A percentile compares a stretch with the other conserved stretches of the same genome.
Evolutionary conservation across 495 filamentous ascomycete species (phyloP).

Genomic region (Tuber melanosporum): DNA sequence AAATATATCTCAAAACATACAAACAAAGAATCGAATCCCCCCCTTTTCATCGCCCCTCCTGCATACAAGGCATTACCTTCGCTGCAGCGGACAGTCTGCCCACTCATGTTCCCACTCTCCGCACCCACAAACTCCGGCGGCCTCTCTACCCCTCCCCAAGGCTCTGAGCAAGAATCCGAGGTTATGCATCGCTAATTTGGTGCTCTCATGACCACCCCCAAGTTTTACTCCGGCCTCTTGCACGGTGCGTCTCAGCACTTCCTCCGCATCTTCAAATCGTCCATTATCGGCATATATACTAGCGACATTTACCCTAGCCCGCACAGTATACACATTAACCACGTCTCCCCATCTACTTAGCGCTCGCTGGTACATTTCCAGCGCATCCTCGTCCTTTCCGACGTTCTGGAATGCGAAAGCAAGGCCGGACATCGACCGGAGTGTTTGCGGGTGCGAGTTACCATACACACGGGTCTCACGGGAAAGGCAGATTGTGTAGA

Average conservation of each 20-base stretch:
- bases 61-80: background rate
- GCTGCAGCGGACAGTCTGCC: background rate
- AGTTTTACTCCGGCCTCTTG: background rate
- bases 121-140: background rate
- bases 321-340: background rate
- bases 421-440: background rate
- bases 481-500: conserved; percentile 3
- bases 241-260: conserved; percentile 1
- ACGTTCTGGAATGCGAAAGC: background rate
- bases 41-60: background rate
- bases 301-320: background rate
- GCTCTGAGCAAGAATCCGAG: background rate
- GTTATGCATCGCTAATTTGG: background rate
- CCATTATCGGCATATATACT: conserved; percentile 1
- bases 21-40: conserved; percentile 2
- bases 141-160: background rate
- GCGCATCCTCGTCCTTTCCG: background rate
- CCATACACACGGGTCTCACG: background rate
- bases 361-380: conserved; percentile 1
- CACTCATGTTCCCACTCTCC: background rate
- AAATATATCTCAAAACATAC: conserved; percentile 5
- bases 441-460: background rate
- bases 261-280: background rate
- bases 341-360: background rate
- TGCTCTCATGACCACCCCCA: background rate